Conservation (phyloP, 345 rosid genomes). For the Psidium guajava region DNA sequence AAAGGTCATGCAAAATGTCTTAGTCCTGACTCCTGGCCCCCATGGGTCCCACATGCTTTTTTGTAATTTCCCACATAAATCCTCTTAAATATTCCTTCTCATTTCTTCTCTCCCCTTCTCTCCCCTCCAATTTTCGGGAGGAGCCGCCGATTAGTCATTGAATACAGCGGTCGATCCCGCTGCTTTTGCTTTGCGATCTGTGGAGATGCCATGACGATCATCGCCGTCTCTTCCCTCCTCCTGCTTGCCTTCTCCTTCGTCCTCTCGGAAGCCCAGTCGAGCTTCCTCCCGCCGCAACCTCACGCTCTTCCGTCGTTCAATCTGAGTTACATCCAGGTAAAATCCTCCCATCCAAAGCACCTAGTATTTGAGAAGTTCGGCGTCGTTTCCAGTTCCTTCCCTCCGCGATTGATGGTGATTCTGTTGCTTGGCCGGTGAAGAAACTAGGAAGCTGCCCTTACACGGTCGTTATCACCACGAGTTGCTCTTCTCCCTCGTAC, state of each 20-base stretch:
- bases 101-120: not conserved
- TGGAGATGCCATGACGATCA: not conserved
- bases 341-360: not conserved
- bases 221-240: not conserved
- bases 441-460: constrained; percentile 55
- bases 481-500: constrained; percentile 67
- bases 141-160: not conserved
- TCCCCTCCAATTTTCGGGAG: not conserved
- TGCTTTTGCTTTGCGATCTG: not conserved
- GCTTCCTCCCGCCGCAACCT: constrained; percentile 14
- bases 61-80: not conserved
- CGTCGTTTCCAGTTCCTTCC: not conserved
- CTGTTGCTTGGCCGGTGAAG: constrained; percentile 5
- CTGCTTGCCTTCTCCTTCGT: not conserved
- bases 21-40: not conserved
- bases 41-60: not conserved
- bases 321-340: constrained; percentile 58
- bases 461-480: constrained; percentile 50
- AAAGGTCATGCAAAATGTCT: not conserved
- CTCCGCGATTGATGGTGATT: not conserved
- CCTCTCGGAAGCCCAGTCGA: constrained; percentile 12
- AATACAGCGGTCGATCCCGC: not conserved
- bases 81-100: not conserved
- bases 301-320: constrained; percentile 36
- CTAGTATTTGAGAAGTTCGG: not conserved